Evolutionary conservation across 2,329 filamentous ascomycete genomes (phyloP).

Genomic region (Penicillium sp.): DNA sequence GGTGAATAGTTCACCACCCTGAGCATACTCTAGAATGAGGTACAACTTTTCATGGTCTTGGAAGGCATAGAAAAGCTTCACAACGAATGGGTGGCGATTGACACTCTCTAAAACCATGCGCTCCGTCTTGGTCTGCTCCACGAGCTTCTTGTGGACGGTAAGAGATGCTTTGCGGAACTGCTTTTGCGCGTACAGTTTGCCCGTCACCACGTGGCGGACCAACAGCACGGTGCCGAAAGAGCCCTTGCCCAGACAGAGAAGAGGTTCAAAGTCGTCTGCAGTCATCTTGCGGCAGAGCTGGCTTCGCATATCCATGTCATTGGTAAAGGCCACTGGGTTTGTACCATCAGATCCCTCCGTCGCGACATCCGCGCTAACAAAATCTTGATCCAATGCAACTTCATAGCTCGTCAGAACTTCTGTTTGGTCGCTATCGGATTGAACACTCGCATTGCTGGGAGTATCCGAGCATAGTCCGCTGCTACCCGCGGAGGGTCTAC

Average conservation of each 20-base stretch:
- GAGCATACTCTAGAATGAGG: slow-evolving; percentile 93
- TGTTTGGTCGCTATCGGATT: slow-evolving; percentile 63
- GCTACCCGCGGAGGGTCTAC: slow-evolving; percentile 56
- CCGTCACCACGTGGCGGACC: slow-evolving; percentile 84
- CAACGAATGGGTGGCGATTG: slow-evolving; percentile 94
- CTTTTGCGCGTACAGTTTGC: slow-evolving; percentile 92
- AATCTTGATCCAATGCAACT: slow-evolving; percentile 79
- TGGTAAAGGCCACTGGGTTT: slow-evolving; percentile 32
- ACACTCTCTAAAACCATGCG: slow-evolving; percentile 92
- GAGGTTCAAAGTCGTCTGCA: slow-evolving; percentile 80
- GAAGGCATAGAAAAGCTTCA: slow-evolving; percentile 97
- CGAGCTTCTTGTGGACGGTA: slow-evolving; percentile 89
- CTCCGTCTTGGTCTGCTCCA: slow-evolving; percentile 97
- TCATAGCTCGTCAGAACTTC: slow-evolving; percentile 80
- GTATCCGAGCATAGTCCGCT: slow-evolving; percentile 47
- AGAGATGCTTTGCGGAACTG: slow-evolving; percentile 97
- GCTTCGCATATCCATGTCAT: slow-evolving; percentile 55
- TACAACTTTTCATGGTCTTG: slow-evolving; percentile 98
- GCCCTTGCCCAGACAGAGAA: slow-evolving; percentile 92
- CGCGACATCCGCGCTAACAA: slow-evolving; percentile 62
- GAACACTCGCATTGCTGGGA: slow-evolving; percentile 58
- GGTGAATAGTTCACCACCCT: slow-evolving; percentile 95
- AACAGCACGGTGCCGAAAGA: slow-evolving; percentile 93
- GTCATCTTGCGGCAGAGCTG: slow-evolving; percentile 76
- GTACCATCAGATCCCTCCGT: slow-evolving; percentile 34